phyloP scores from a whole-genome alignment of 176 grass and related monocot genomes.

The Aegilops tauschii region DNA sequence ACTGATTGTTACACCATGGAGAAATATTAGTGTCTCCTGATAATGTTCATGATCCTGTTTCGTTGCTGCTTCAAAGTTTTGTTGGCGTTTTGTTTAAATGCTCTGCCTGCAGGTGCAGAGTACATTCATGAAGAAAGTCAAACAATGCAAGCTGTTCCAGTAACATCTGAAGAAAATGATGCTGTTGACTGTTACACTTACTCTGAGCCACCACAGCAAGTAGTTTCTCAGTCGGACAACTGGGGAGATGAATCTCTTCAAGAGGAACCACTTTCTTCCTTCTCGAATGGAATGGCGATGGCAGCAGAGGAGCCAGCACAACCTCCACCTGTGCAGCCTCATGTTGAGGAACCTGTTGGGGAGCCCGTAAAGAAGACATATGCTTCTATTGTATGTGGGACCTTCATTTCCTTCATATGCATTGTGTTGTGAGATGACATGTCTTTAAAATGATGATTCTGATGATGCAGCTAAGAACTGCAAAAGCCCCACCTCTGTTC shows the following conservation, averaged over 20 bases:
- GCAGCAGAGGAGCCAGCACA: conserved; percentile 48
- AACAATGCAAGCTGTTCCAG: conserved; percentile 34
- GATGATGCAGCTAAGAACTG: conserved; percentile 57
- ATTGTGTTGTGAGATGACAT: conserved; percentile 8
- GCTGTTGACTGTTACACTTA: conserved; percentile 54
- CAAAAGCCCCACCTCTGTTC: conserved; percentile 43
- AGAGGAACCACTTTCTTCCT: conserved; percentile 60
- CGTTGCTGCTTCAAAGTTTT: not conserved
- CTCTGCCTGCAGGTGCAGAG: conserved; percentile 43
- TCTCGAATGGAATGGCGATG: conserved; percentile 41
- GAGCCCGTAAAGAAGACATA: conserved; percentile 90
- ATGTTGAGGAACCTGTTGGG: conserved; percentile 54
- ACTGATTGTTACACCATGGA: not conserved
- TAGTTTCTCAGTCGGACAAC: conserved; percentile 45
- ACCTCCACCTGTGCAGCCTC: conserved; percentile 41
- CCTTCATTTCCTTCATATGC: conserved; percentile 13
- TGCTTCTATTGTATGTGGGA: conserved; percentile 78
- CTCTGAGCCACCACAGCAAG: conserved; percentile 52
- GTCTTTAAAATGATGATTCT: conserved; percentile 24
- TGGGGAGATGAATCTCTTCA: conserved; percentile 49
- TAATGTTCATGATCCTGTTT: not conserved
- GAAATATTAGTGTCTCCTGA: not conserved
- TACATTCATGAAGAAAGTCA: conserved; percentile 63
- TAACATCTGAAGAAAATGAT: conserved; percentile 49
- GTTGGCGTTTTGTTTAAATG: conserved; percentile 17